Base-by-base conservation (phyloP, 495 filamentous ascomycete genomes). In the Hypoxylon intermedium region DNA sequence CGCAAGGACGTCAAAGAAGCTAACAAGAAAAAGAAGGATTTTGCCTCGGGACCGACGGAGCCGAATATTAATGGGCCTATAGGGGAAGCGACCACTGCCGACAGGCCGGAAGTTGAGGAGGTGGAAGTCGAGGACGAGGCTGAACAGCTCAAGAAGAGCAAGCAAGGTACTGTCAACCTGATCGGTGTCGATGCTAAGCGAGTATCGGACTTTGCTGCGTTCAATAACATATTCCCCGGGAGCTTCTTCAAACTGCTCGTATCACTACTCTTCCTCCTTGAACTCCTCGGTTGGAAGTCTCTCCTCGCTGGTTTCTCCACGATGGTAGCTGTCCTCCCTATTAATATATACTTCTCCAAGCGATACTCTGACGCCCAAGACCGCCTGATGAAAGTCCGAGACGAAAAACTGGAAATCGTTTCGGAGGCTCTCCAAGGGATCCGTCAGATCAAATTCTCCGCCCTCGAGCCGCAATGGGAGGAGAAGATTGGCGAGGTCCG, bases 381-480 rank as follows among this genome's bases (percentile, higher is more conserved):
- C 52, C 76, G 78, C 11, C 72, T 95, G 38, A 95, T 95, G 91
- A 90, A 89, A 67, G 75, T 86, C 9, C 79, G 90, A 51, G 91
- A 96, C 70, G 77, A 83, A 38, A 93, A 93, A 67, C 84, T 92
- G 79, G 85, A 81, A 0, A 80, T 92, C 0, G 81, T 96, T 9
- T 90, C 89, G 0, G 91, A 96, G 69, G 90, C 89, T 0, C 74
- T 96, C 0, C 86, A 90, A 59, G 91, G 87, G 30, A 93, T 96
- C 50, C 82, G 91, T 5, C 91, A 95, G 67, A 90, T 96, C 69
- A 96, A 96, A 63, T 93, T 96, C 62, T 89, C 89, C 0, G 91
- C 90, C 7, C 71, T 91, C n/a, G 91, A 96, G 67, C 70, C 76
- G 12, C 84, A 89, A 57, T 96, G 91, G 91, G 83, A 93, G 71